phyloP scores from a whole-genome alignment of 371 early-diverging fungal genomes.

The Mortierella sp. region DNA sequence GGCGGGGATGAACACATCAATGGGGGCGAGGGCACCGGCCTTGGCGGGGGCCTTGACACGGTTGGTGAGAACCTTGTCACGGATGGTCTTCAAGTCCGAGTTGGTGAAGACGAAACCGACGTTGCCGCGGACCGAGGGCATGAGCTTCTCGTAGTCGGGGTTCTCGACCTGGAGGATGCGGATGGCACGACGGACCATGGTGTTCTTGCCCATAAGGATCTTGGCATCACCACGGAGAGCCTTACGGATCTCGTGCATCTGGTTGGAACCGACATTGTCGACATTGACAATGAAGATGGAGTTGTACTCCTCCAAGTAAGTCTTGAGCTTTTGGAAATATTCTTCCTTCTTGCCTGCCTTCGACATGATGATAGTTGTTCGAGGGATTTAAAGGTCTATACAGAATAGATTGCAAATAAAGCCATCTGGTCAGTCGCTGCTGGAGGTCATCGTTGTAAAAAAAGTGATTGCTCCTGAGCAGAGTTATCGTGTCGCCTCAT shows the following conservation, averaged over 20 bases:
- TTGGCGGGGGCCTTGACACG: conserved; percentile 99
- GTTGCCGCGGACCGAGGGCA: conserved; percentile 94
- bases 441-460: background rate
- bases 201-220: conserved; percentile 99
- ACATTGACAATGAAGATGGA: conserved; percentile 99
- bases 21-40: conserved; percentile 98
- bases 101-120: conserved; percentile 99
- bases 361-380: conserved; percentile 79
- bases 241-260: conserved; percentile 99
- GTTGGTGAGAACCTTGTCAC: conserved; percentile 93
- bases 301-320: conserved; percentile 78
- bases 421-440: conserved; percentile 6
- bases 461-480: background rate
- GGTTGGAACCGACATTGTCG: conserved; percentile 99
- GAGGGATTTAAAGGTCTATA: conserved; percentile 62
- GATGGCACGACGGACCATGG: conserved; percentile 99
- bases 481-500: too few species aligned
- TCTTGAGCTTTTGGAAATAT: conserved; percentile 79
- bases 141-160: conserved; percentile 91
- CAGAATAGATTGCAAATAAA: background rate
- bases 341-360: conserved; percentile 91
- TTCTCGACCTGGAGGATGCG: conserved; percentile 82
- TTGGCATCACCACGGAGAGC: conserved; percentile 93
- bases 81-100: conserved; percentile 94
- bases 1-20: conserved; percentile 96